Evolutionary conservation across 257 asterid genomes (phyloP).

Genomic region (Nicotiana knightiana): DNA sequence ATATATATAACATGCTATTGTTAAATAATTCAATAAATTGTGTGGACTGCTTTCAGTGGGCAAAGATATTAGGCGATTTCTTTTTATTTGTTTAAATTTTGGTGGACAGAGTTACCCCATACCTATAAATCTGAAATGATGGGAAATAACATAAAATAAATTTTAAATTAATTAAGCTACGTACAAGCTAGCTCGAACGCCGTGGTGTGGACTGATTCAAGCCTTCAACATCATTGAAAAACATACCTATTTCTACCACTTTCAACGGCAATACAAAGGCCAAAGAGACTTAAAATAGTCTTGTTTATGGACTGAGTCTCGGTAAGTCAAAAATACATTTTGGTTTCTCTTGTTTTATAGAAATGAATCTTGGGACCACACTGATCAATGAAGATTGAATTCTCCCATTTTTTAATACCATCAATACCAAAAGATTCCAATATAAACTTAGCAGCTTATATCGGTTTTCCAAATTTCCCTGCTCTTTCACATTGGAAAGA

Average conservation of each 20-base stretch:
- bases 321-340: constrained; percentile 60
- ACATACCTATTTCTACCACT: constrained; percentile 13
- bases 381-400: constrained; percentile 23
- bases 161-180: too few species aligned
- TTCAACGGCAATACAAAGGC: constrained; percentile 17
- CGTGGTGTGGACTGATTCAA: constrained; percentile 28
- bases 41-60: constrained; percentile 17
- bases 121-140: too few species aligned
- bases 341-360: constrained; percentile 40
- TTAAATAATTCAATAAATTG: neutral
- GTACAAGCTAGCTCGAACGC: too few species aligned
- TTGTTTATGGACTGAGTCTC: constrained; percentile 25
- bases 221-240: constrained; percentile 20
- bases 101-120: too few species aligned
- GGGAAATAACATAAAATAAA: too few species aligned
- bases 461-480: constrained; percentile 24
- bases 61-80: too few species aligned
- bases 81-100: too few species aligned
- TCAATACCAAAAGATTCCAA: constrained; percentile 39
- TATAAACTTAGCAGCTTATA: constrained; percentile 13
- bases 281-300: constrained; percentile 9
- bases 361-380: constrained; percentile 42
- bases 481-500: constrained; percentile 37
- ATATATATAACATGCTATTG: neutral
- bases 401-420: constrained; percentile 19